These are phyloP conservation scores for Ceratocystiopsis brevicomis DNA, from an alignment of 2,329 filamentous ascomycete species.

Conservation along the genomic window DNA sequence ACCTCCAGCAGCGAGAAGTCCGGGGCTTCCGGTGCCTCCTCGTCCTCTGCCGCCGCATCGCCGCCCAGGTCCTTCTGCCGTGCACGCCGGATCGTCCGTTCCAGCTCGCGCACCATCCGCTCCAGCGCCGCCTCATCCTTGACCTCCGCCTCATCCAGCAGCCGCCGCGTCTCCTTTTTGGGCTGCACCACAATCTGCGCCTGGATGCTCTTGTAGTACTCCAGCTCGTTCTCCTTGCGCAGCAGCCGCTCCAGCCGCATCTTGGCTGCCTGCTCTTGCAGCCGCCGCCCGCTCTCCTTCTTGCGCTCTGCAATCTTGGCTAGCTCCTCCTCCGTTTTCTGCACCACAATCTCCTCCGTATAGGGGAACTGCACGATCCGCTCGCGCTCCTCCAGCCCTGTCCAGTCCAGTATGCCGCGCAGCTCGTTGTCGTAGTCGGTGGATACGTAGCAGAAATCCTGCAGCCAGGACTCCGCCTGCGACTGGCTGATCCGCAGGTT, in stretches of 20 bases:
- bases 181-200: constrained; percentile 50
- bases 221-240: constrained; percentile 85
- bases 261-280: constrained; percentile 93
- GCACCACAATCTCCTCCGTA: constrained; percentile 72
- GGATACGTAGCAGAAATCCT: constrained; percentile 79
- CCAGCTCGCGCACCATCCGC: constrained; percentile 68
- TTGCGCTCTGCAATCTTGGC: constrained; percentile 80
- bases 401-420: constrained; percentile 67
- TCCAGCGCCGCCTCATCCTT: constrained; percentile 81
- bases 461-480: constrained; percentile 74
- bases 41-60: constrained; percentile 21
- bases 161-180: constrained; percentile 76
- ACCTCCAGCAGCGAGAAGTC: constrained; percentile 78
- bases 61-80: constrained; percentile 85
- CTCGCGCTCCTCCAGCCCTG: constrained; percentile 74
- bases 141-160: constrained; percentile 79
- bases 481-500: constrained; percentile 68
- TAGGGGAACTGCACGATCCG: constrained; percentile 82
- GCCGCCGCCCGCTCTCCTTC: constrained; percentile 74
- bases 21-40: constrained; percentile 63
- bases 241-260: constrained; percentile 92
- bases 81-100: constrained; percentile 74
- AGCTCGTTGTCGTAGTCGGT: constrained; percentile 68
- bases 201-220: constrained; percentile 81
- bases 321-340: constrained; percentile 90